phyloP scores from a whole-genome alignment of 139 green algal species.

The Chlorella sp. region DNA sequence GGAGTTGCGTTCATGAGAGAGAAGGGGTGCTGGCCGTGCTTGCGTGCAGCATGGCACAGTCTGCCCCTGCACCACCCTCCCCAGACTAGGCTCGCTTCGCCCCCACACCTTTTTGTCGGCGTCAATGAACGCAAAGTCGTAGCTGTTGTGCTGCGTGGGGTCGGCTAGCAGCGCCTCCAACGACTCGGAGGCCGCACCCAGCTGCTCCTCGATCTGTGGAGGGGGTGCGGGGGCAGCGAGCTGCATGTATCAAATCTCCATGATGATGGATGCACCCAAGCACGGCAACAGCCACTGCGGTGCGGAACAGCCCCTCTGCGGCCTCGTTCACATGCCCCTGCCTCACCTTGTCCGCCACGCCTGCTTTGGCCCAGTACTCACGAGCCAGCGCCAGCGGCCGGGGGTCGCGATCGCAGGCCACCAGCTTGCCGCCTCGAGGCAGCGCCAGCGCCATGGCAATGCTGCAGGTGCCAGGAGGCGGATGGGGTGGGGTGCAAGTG shows the following conservation, averaged over 20 bases:
- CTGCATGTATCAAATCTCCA: too few relatives aligned
- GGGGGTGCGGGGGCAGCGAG: too few relatives aligned
- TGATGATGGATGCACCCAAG: too few relatives aligned
- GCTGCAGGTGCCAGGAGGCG: too few relatives aligned
- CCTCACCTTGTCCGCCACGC: slow-evolving; percentile 67
- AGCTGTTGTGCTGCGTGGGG: slow-evolving; percentile 48
- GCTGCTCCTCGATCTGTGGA: slow-evolving; percentile 43
- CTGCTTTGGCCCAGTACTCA: slow-evolving; percentile 73
- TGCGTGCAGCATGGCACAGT: too few relatives aligned
- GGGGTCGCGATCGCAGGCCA: slow-evolving; percentile 85
- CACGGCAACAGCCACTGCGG: too few relatives aligned
- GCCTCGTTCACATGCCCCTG: background rate
- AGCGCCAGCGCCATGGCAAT: slow-evolving; percentile 80
- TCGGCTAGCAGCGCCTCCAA: slow-evolving; percentile 48
- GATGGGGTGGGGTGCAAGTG: too few relatives aligned
- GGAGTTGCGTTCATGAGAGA: too few relatives aligned
- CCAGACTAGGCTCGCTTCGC: background rate
- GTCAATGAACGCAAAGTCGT: slow-evolving; percentile 94
- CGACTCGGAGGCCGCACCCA: slow-evolving; percentile 45
- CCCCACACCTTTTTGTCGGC: slow-evolving; percentile 84
- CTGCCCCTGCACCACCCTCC: too few relatives aligned
- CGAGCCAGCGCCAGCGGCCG: slow-evolving; percentile 73
- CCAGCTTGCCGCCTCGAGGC: slow-evolving; percentile 70
- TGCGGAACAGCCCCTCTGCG: too few relatives aligned
- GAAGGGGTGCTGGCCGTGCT: too few relatives aligned